Percentiles rank a stretch among this genome's conserved stretches.
Evolutionary conservation across 805 yeast species (phyloP).

Genomic region (Citeromyces matritensis): DNA sequence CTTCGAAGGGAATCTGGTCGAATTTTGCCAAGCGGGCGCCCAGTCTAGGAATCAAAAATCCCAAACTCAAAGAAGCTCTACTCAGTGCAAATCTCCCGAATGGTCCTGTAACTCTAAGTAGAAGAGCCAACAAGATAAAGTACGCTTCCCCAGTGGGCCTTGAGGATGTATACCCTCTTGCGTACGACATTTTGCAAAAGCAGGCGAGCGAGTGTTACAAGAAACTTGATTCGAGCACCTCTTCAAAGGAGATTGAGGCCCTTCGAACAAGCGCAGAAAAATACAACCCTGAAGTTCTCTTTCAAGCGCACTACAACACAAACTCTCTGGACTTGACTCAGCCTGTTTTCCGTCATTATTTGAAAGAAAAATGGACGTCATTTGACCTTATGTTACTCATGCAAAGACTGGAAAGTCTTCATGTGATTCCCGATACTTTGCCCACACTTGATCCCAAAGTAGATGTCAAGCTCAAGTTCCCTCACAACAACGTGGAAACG

Average conservation of each 20-base stretch:
- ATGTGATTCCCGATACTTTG: conserved; percentile 85
- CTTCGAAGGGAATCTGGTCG: conserved; percentile 17
- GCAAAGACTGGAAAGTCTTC: conserved; percentile 83
- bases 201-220: conserved; percentile 26
- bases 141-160: conserved; percentile 60
- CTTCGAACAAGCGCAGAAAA: conserved; percentile 48
- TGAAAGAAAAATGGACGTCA: conserved; percentile 57
- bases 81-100: conserved; percentile 15
- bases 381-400: conserved; percentile 63
- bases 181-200: conserved; percentile 40
- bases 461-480: conserved; percentile 62
- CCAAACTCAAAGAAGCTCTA: conserved; percentile 12
- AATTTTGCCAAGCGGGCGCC: conserved; percentile 16
- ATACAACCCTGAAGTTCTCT: conserved; percentile 74
- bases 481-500: conserved; percentile 47
- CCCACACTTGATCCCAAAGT: conserved; percentile 77
- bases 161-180: conserved; percentile 56
- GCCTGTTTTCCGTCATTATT: conserved; percentile 68
- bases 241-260: conserved; percentile 10
- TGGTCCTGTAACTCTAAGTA: conserved; percentile 41
- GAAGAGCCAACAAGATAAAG: conserved; percentile 23
- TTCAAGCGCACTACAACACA: conserved; percentile 36
- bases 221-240: conserved; percentile 15
- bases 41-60: conserved; percentile 13
- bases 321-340: conserved; percentile 45